Conservation (phyloP, 495 filamentous ascomycete genomes). For the Astrocystis sublimbata region DNA sequence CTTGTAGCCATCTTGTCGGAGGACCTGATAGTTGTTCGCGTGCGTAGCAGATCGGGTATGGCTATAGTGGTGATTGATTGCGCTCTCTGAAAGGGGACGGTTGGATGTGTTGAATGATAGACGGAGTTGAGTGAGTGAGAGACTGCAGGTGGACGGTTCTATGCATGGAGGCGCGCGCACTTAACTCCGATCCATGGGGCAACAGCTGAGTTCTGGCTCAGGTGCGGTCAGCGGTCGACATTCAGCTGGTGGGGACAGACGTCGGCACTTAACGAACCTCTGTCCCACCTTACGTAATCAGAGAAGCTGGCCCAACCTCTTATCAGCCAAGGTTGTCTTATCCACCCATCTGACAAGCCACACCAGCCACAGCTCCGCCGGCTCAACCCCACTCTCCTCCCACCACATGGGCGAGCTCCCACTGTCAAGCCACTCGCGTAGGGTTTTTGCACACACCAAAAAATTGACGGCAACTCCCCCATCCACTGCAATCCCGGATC, state of each 20-base stretch:
- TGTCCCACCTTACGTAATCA: background rate
- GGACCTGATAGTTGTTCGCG: background rate
- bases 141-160: background rate
- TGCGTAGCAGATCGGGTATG: background rate
- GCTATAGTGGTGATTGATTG: background rate
- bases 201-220: no score
- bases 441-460: slow-evolving; percentile 42
- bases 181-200: background rate
- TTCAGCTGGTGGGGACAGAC: background rate
- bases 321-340: background rate
- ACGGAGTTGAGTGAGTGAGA: background rate
- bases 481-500: slow-evolving; percentile 31
- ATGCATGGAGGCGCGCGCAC: no score
- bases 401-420: background rate
- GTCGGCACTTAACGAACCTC: background rate
- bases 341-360: background rate
- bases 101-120: background rate
- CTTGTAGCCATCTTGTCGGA: slow-evolving; percentile 40
- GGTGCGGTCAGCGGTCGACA: no score
- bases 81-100: background rate
- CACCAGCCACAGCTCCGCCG: slow-evolving; percentile 19
- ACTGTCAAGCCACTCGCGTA: slow-evolving; percentile 25
- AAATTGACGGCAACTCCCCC: slow-evolving; percentile 33
- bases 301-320: background rate
- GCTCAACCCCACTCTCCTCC: background rate